Percentiles rank a stretch among this genome's conserved stretches.
These are phyloP conservation scores for Anisodus tanguticus DNA, from an alignment of 257 asterid genomes.

Conservation along the genomic window DNA sequence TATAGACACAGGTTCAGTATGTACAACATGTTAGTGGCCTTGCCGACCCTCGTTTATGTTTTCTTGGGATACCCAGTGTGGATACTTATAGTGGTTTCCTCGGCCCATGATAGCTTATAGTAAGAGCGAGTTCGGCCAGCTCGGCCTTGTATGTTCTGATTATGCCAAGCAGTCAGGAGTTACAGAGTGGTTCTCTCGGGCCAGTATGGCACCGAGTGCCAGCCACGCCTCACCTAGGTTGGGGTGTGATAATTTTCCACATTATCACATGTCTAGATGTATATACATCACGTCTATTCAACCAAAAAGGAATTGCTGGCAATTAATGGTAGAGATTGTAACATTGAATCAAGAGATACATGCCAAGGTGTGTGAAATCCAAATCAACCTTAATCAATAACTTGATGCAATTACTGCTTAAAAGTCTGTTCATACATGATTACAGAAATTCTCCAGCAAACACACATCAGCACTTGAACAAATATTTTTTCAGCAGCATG, in stretches of 20 bases:
- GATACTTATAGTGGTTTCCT: no score
- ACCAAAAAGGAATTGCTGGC: background rate
- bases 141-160: no score
- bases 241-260: background rate
- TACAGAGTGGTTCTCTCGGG: no score
- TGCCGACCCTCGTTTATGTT: no score
- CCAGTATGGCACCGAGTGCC: no score
- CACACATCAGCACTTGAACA: background rate
- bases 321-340: conserved; percentile 22
- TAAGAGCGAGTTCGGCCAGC: no score
- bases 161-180: no score
- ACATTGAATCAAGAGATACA: background rate
- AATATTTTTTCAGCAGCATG: background rate
- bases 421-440: background rate
- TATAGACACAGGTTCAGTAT: no score
- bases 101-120: no score
- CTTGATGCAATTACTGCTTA: conserved; percentile 10
- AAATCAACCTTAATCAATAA: background rate
- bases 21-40: no score
- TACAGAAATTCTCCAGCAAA: background rate
- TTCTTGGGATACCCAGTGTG: no score
- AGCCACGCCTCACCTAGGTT: no score
- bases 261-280: background rate
- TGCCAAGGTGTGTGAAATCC: conserved; percentile 1
- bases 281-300: background rate